Conservation (phyloP, 306 rosid genomes). For the Begonia fuchsioides region DNA sequence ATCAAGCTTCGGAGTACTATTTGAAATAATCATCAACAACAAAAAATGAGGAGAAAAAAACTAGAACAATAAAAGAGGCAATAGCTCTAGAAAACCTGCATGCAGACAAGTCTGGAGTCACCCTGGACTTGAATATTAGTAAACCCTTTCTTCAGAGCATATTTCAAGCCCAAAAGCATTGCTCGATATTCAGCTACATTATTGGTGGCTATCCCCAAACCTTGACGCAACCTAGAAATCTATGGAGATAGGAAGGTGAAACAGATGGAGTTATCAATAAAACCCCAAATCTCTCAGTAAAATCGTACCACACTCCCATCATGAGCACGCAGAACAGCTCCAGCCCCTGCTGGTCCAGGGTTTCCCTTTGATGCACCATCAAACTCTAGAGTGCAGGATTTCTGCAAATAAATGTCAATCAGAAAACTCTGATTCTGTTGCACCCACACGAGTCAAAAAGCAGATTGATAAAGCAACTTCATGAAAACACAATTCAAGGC, state of each 20-base stretch:
- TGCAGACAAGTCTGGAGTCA: slow-evolving; percentile 91
- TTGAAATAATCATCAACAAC: too few relatives aligned
- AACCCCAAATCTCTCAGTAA: slow-evolving; percentile 10
- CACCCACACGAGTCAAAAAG: not conserved
- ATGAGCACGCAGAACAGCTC: slow-evolving; percentile 63
- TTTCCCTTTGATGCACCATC: slow-evolving; percentile 94
- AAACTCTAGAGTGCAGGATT: slow-evolving; percentile 50
- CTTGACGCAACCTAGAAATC: slow-evolving; percentile 82
- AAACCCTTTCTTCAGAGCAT: slow-evolving; percentile 75
- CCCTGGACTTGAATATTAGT: slow-evolving; percentile 46
- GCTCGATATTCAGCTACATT: slow-evolving; percentile 96
- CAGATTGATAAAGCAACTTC: not conserved
- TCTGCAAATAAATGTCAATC: slow-evolving; percentile 23
- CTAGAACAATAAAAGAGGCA: too few relatives aligned
- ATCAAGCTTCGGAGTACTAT: too few relatives aligned
- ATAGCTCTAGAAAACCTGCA: slow-evolving; percentile 50
- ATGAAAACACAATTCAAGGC: not conserved
- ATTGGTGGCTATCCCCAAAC: slow-evolving; percentile 58
- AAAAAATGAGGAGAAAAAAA: too few relatives aligned
- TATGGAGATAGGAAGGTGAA: slow-evolving; percentile 26
- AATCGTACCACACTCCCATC: slow-evolving; percentile 74
- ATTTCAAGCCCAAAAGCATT: slow-evolving; percentile 68
- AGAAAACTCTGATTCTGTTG: slow-evolving; percentile 3
- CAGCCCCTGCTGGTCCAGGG: slow-evolving; percentile 93
- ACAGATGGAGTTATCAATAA: slow-evolving; percentile 4